These are phyloP conservation scores for Yarrowia alimentaria DNA, from an alignment of 805 yeast genomes.

Conservation along the genomic window DNA sequence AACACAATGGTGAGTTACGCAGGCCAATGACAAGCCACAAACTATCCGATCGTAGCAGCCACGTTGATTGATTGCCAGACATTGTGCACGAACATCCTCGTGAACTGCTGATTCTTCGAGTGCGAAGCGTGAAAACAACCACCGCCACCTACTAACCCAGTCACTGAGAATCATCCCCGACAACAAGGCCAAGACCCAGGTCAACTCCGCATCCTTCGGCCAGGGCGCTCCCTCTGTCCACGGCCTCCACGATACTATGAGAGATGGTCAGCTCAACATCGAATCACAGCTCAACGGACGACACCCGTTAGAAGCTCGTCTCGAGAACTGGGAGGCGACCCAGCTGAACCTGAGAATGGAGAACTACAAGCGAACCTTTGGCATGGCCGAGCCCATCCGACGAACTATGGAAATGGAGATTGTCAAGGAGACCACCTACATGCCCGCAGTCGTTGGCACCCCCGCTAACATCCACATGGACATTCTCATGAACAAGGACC, in stretches of 20 bases:
- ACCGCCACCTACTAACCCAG: constrained; percentile 9
- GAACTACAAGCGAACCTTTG: constrained; percentile 76
- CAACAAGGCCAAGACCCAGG: constrained; percentile 12
- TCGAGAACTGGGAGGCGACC: constrained; percentile 75
- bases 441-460: constrained; percentile 63
- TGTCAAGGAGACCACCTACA: constrained; percentile 66
- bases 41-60: neutral
- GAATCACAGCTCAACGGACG: constrained; percentile 44
- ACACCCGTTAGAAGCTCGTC: constrained; percentile 81
- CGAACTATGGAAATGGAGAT: constrained; percentile 84
- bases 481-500: constrained; percentile 74
- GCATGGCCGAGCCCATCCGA: constrained; percentile 90
- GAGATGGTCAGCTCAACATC: constrained; percentile 58
- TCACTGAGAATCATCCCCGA: constrained; percentile 23
- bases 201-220: constrained; percentile 25
- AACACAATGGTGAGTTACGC: constrained; percentile 13
- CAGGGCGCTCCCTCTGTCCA: constrained; percentile 56
- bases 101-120: too few species aligned
- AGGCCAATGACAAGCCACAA: neutral
- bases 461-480: constrained; percentile 65
- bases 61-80: too few species aligned
- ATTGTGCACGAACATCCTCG: too few species aligned
- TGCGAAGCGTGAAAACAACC: neutral
- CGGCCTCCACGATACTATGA: constrained; percentile 55
- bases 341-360: constrained; percentile 71